Evolutionary conservation across 2,329 filamentous ascomycete species (phyloP), one percentile per base, ranked within the genome.

Genomic region (Lecanosticta acicola): DNA sequence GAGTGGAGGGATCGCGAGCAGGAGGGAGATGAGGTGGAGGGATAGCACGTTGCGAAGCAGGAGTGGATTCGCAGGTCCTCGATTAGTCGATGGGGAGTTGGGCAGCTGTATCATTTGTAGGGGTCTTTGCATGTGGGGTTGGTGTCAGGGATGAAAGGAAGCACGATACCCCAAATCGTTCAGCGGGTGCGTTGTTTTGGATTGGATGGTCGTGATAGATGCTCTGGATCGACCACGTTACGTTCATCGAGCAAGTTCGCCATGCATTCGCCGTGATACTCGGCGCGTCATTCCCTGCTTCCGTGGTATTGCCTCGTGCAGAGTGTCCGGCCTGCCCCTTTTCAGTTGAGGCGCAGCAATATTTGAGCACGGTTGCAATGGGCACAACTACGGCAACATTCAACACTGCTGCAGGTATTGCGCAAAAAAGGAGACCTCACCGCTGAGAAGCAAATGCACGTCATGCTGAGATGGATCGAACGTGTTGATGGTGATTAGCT

Each of bases 1-100:
- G 49, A 51, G 18, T 53, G 50, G 50, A 36, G 45, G 11, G 49
- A 49, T 16, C 24, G 24, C 7, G 46, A 45, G 24, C 34, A 54
- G 11, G 42, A 43, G 4, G 48, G 49, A 9, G 44, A 41, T 14
- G 49, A 48, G 38, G 37, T 46, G 16, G 38, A 45, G 8, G 32
- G 7, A 3, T 18, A 36, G 18, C 26, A 32, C 18, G 47, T 42
- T 35, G 46, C 45, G 33, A 41, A 48, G 38, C 43, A 46, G 33
- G 48, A 46, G 16, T 50, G 47, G 44, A 29, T 29, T 29, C 11
- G 24, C 24, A 29, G 24, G 24, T 11, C 11, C 11, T 29, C 24
- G 24, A 5, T 29, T 7, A 7, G 24, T 5, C 7, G 24, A 29
- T 5, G 24, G 24, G 24, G 11, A 29, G 24, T 29, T 29, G 24